Conservation (phyloP, 2,329 filamentous ascomycete genomes). For the Teratosphaeria gauchensis region DNA sequence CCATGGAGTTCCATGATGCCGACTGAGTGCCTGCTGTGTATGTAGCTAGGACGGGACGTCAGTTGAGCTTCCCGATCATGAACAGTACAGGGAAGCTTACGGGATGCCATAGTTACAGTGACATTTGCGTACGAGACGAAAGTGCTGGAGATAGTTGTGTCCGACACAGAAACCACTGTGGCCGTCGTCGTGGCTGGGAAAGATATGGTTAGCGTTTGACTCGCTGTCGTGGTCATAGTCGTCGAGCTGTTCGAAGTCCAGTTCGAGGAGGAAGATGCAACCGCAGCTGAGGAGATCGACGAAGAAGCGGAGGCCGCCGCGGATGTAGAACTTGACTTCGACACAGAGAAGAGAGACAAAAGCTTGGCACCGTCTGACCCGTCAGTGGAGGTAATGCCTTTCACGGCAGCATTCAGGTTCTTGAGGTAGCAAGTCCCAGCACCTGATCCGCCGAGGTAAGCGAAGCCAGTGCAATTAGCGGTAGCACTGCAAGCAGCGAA, state of each 20-base stretch:
- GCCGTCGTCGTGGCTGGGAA: background rate
- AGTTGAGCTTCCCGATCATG: no score
- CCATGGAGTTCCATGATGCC: background rate
- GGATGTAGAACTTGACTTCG: background rate
- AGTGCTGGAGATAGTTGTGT: no score
- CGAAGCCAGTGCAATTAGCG: conserved; percentile 7
- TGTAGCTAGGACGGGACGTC: no score
- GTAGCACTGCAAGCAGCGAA: conserved; percentile 7
- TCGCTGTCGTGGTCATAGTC: background rate
- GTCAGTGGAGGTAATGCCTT: background rate
- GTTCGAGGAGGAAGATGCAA: no score
- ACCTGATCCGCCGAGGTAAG: conserved; percentile 3
- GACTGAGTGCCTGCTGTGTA: no score
- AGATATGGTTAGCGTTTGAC: background rate
- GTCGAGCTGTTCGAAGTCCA: background rate
- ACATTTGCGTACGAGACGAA: no score
- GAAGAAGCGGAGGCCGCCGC: background rate
- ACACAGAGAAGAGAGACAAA: no score
- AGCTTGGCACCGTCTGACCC: background rate
- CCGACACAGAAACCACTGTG: no score
- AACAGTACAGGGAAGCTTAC: no score
- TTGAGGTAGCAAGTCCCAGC: conserved; percentile 8
- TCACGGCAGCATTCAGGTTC: background rate
- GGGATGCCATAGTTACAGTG: no score
- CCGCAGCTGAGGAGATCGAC: no score